These are phyloP conservation scores for Penicillium maclennaniae DNA, from an alignment of 495 filamentous ascomycete genomes.

Conservation along the genomic window DNA sequence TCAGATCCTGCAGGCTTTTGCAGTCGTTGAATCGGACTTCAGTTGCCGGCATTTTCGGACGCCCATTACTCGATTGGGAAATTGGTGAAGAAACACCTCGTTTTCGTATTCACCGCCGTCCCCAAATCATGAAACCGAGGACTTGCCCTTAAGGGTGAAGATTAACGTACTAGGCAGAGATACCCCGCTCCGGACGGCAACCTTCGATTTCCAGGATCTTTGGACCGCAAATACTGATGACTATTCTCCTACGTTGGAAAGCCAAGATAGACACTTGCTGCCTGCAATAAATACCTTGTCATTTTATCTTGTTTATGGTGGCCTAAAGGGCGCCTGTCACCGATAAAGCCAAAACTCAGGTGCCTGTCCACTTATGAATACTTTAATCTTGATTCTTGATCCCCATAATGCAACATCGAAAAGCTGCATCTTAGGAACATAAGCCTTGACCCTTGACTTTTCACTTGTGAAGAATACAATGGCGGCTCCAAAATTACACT, in stretches of 20 bases:
- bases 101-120: not conserved
- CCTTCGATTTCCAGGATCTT: no score
- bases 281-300: not conserved
- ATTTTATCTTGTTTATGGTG: not conserved
- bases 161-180: no score
- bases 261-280: not conserved
- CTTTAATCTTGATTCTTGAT: not conserved
- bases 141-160: no score
- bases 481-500: constrained; percentile 8
- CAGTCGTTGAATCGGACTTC: not conserved
- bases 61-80: not conserved
- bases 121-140: not conserved
- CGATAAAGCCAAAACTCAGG: not conserved
- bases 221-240: no score
- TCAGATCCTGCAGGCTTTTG: not conserved
- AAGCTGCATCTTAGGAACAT: not conserved
- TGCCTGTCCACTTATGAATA: not conserved
- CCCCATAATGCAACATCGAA: not conserved
- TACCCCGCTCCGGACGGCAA: no score
- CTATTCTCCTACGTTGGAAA: no score
- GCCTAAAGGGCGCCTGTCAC: not conserved
- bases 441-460: not conserved
- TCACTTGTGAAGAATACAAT: constrained; percentile 7
- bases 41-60: not conserved
- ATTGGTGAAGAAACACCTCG: not conserved